Evolutionary conservation across 2,329 filamentous ascomycete species (phyloP), one percentile per base, ranked within the genome.

Genomic region (Phyllosticta capitalensis): DNA sequence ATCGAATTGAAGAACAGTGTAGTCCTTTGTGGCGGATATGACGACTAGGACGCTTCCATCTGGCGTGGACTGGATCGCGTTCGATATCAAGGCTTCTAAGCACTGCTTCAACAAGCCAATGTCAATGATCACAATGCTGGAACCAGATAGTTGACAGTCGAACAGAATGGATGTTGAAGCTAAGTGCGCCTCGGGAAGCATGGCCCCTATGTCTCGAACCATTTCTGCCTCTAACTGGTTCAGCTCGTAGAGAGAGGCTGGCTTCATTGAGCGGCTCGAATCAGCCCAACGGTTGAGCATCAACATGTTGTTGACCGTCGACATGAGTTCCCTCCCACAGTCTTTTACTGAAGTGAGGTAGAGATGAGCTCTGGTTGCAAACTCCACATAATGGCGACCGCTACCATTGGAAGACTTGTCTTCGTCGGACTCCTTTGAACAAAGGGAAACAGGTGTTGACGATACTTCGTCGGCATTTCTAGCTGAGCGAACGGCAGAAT

Each of bases 291-390:
- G 66, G 52, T 73, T 73, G 19, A 74, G 63, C 1, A 73, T 78
- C 30, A 79, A 72, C 64, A 79, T 72, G 54, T 69, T 77, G 54
- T 78, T 78, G 30, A 78, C 73, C 0, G 73, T 78, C 1, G 72
- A 73, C 60, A 77, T 77, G 2, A 78, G 65, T 20, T 77, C 74
- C n/a, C 68, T 68, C 0, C 74, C 76, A 1, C 75, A 74, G 0
- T 68, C 67, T 30, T 68, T 71, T 33, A 78, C 78, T 0, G 73
- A 73, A 17, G 62, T 63, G 20, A 73, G 67, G 22, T 72, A 71
- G 6, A 64, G 38, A 0, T 58, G 54, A 3, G 68, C 67, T 1
- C 63, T 64, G 3, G 62, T 62, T 1, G 65, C 61, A 7, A 62
- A 64, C 5, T 5, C 24, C 12, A 14, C 2, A 22, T 59, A 22